Evolutionary conservation across 1,284 basidiomycete genomes (phyloP).

Genomic region (Moesziomyces sp.): DNA sequence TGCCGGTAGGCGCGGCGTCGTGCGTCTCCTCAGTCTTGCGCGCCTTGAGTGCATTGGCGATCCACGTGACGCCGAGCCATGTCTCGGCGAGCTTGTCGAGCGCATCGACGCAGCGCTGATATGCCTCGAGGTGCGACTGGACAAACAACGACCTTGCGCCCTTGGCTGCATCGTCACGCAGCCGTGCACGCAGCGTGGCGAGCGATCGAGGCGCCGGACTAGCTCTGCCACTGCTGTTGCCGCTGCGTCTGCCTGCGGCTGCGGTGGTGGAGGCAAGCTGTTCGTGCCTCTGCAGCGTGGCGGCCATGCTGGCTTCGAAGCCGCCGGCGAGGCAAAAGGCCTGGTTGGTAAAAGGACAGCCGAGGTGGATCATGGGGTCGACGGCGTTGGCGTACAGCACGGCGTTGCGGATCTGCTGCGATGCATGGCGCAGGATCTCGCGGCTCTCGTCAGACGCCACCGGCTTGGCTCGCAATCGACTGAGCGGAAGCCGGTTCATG

Average conservation of each 20-base stretch:
- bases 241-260: not conserved
- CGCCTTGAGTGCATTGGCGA: slow-evolving; percentile 12
- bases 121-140: slow-evolving; percentile 9
- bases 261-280: not conserved
- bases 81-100: slow-evolving; percentile 2
- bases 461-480: slow-evolving; percentile 3
- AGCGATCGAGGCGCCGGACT: not conserved
- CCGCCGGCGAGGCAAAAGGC: slow-evolving; percentile 7
- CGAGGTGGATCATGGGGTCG: slow-evolving; percentile 2
- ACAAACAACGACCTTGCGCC: slow-evolving; percentile 5
- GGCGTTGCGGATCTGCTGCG: slow-evolving; percentile 8
- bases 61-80: slow-evolving; percentile 10
- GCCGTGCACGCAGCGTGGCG: not conserved
- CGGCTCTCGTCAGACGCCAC: slow-evolving; percentile 5
- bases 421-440: slow-evolving; percentile 9
- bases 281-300: slow-evolving; percentile 8
- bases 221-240: not conserved
- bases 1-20: not conserved
- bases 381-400: slow-evolving; percentile 10
- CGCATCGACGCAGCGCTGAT: slow-evolving; percentile 11
- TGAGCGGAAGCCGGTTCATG: slow-evolving; percentile 5
- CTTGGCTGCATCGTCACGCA: slow-evolving; percentile 3
- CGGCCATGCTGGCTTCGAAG: slow-evolving; percentile 9
- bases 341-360: slow-evolving; percentile 12
- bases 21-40: slow-evolving; percentile 4